Conservation (phyloP, 352 stramenopile species). For the Globisporangium canariense region DNA sequence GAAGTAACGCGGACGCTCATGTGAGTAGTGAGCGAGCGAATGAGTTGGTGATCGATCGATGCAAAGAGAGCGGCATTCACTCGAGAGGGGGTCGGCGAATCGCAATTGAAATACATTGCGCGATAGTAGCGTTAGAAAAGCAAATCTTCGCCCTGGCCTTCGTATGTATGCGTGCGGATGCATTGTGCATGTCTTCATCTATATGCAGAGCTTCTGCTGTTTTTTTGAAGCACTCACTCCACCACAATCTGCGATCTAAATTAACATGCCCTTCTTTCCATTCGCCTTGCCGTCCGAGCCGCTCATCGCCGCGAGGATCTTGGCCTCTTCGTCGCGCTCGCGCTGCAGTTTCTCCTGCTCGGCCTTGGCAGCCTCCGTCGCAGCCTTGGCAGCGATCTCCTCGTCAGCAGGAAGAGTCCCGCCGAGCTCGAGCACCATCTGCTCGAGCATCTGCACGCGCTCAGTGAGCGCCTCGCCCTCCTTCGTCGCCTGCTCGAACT, state of each 20-base stretch:
- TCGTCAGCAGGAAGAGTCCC: slow-evolving; percentile 57
- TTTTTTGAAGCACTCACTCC: neutral
- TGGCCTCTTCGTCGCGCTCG: slow-evolving; percentile 44
- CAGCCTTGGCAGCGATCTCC: slow-evolving; percentile 27
- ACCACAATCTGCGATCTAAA: slow-evolving; percentile 33
- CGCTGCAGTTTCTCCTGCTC: slow-evolving; percentile 42
- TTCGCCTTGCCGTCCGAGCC: slow-evolving; percentile 19
- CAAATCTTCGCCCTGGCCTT: neutral
- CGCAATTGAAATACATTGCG: slow-evolving; percentile 2
- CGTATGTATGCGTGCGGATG: neutral
- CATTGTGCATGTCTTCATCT: neutral
- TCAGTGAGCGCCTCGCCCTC: slow-evolving; percentile 43
- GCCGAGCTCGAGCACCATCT: slow-evolving; percentile 59
- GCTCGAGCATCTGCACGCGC: slow-evolving; percentile 52
- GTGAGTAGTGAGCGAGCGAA: slow-evolving; percentile 4
- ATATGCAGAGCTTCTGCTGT: neutral
- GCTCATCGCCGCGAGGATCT: slow-evolving; percentile 29
- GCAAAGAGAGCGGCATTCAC: neutral
- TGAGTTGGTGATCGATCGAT: neutral
- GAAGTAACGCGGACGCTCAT: slow-evolving; percentile 28
- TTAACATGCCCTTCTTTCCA: slow-evolving; percentile 57
- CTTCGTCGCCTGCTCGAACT: slow-evolving; percentile 33
- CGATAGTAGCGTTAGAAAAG: slow-evolving; percentile 9
- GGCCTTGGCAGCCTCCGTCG: slow-evolving; percentile 20
- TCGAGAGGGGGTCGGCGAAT: neutral